phyloP scores from a whole-genome alignment of 2,329 filamentous ascomycete species.

The Cordyceps cicadae region DNA sequence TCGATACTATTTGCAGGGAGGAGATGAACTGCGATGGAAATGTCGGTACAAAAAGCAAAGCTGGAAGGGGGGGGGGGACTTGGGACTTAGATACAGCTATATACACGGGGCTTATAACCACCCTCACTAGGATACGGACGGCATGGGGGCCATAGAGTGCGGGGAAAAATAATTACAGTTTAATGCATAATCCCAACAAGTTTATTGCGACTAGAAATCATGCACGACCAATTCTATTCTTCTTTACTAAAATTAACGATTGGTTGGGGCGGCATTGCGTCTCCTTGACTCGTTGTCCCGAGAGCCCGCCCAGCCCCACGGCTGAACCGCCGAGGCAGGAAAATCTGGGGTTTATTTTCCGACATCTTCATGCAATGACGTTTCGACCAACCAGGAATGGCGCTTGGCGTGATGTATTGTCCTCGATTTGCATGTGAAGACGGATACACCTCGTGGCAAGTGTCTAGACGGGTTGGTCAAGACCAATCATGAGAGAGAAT shows the following conservation, averaged over 20 bases:
- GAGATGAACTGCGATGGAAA: background rate
- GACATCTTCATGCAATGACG: background rate
- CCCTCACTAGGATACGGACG: background rate
- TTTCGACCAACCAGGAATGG: background rate
- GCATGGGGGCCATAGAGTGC: background rate
- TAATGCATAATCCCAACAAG: background rate
- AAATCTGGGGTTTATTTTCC: background rate
- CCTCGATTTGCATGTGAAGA: conserved; percentile 1
- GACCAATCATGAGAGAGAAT: background rate
- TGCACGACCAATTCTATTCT: background rate
- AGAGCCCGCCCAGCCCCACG: conserved; percentile 6
- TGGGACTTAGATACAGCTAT: background rate
- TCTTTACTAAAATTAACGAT: background rate
- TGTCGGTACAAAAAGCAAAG: no score
- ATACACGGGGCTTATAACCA: background rate
- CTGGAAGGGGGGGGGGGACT: background rate
- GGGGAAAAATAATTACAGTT: background rate
- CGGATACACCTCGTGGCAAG: background rate
- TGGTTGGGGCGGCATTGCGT: conserved; percentile 8
- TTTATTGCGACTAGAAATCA: background rate
- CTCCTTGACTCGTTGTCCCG: conserved; percentile 8
- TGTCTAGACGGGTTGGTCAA: background rate
- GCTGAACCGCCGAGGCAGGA: conserved; percentile 1
- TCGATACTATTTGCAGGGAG: background rate
- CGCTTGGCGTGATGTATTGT: background rate